Base-by-base conservation (phyloP, 331 rosid genomes). In the Saraca asoca region DNA sequence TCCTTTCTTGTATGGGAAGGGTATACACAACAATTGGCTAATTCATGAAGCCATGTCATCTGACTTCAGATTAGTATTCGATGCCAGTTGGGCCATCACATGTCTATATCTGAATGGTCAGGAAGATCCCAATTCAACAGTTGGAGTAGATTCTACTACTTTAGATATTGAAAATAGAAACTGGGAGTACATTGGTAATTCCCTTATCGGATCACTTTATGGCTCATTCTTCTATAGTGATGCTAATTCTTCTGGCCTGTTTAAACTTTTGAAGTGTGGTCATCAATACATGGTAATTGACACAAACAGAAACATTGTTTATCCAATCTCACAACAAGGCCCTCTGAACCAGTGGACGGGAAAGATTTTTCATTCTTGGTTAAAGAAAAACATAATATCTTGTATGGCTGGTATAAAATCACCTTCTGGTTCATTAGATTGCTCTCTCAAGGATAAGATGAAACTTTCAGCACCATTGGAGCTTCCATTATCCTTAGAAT, bases 181-280 rank as follows among this genome's bases (percentile, higher is more conserved):
- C 37, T 93, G 97, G 98, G 98, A 90, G 74, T 77, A 80, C 77
- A 70, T 69, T 48, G 91, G 95, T 13, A 93, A 93, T 70, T 83
- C 78, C 66, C 68, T 50, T 41, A 19, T 90, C 35, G 96, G 90
- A 31, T 73, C 71, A 69, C 50, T 71, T 44, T 93, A 93, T 72
- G 98, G 98, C 9, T 81, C 98, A 52, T 86, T 79, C 65, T 78
- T 81, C 65, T 74, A 64, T 51, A 80, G 67, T 15, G 81, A 83
- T 72, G 68, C 78, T 14, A 83, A 71, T 65, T 62, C 75, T 57
- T 81, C 86, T 59, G 77, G 71, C 80, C 71, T 83, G 37, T 74
- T 69, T 67, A 85, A 81, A 69, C 86, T 93, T 64, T 45, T 81
- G 69, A 82, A 72, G 16, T 88, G 91, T 64, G 52, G 81, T 1